Evolutionary conservation across 1,284 basidiomycete species (phyloP), one percentile per base, ranked within the genome.

Genomic region (Heterobasidion occidentale): DNA sequence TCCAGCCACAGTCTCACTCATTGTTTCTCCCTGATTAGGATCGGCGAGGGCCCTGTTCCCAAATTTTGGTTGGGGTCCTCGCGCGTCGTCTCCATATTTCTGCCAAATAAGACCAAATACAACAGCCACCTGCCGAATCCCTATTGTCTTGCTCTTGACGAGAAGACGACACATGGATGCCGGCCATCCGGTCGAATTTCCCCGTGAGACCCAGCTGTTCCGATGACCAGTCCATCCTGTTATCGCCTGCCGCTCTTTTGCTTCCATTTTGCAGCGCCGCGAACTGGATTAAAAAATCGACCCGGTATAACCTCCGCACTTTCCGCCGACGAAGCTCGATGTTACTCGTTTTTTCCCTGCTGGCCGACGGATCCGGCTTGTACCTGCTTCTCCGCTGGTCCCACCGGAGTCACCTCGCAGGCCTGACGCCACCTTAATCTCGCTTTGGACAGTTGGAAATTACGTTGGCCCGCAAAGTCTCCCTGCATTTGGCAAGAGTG

Each of bases 1-100:
- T 69, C 72, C 65, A 64, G 51, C 51, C 5, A 45, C 47, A 46
- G 63, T 62, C 54, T 61, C 64, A 63, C 69, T n/a, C 72, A 74
- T 75, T 74, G 70, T 74, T 58, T 61, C 64, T 55, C 64, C 75
- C 68, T 63, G 67, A 71, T 70, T 64, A 56, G 67, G 70, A 66
- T 58, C 61, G 60, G 63, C 61, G 68, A 70, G 70, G 70, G 67
- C 65, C 68, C 64, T 64, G 59, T 62, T 61, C 71, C 74, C 70
- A 70, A 75, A 68, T 67, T 70, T 62, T 67, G 48, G 47, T 59
- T 36, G 15, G 61, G 36, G 15, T 36, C 36, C n/a, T 35, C 48
- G 36, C 56, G 51, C 58, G 56, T 51, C 61, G 60, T 67, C 70
- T 72, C 69, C 73, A 77, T 78, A 78, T 55, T 59, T 60, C 64